Evolutionary conservation across 371 early-diverging fungal species (phyloP), one percentile per base, ranked within the genome.

Genomic region (Mortierella sp.): DNA sequence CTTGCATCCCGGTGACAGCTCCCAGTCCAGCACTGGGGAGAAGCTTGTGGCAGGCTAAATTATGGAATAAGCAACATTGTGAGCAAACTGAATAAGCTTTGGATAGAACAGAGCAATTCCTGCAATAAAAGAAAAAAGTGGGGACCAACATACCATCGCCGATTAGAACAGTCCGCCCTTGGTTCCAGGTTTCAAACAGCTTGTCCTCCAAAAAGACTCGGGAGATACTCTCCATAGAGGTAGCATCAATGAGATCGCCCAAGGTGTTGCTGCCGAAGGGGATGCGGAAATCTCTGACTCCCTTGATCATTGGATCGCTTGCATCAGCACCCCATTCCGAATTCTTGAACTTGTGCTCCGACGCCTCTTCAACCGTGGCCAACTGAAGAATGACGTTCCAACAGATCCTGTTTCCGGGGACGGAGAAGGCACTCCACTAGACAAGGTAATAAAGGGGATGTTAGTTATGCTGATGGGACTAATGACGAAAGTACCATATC

Each of bases 161-260:
- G 28, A 77, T 24, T 2, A 77, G 63, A 2, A 77, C 72, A 1
- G 60, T 72, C 1, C 78, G 57, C 2, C 78, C 78, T 10, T 42
- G 45, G n/a, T 77, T 28, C 78, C 78, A 77, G 0, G 72, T 57
- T 0, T 72, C 72, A 28, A 77, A 77, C 50, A 77, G 0, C 72
- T 77, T 77, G 11, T 74, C 74, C 28, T 60, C 74, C 60, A 74
- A 26, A 42, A 71, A 72, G 19, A 77, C 78, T 13, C 57, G 38
- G 31, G 70, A 78, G 38, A 79, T 79, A 13, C 11, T 13, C 4
- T 79, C 77, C n/a, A 31, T 38, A 38, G 78, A 58, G 5, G 78
- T 79, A 10, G 75, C 79, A 14, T 79, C 72, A 63, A 82, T 68
- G 16, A 72, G 34, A n/a, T 77, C 72, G 5, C 72, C 72, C 71